Conservation (phyloP, 2,329 filamentous ascomycete species). For the Colletotrichum paranaense region DNA sequence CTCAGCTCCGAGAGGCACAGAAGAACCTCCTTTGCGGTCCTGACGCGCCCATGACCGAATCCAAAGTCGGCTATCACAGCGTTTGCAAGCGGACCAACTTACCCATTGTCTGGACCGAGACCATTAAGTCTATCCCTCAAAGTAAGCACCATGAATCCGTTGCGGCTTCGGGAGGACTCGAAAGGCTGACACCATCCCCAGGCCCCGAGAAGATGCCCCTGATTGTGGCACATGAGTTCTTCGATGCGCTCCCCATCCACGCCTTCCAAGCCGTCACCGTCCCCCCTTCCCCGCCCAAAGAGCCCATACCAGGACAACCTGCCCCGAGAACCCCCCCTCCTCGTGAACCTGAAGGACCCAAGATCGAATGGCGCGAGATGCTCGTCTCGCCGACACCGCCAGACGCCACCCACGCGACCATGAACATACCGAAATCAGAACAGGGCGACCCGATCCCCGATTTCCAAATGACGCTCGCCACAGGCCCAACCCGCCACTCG, state of each 20-base stretch:
- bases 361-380: conserved; percentile 82
- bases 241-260: conserved; percentile 96
- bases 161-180: conserved; percentile 18
- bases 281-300: conserved; percentile 36
- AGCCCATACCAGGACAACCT: background rate
- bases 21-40: conserved; percentile 84
- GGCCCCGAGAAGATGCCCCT: conserved; percentile 82
- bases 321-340: conserved; percentile 56
- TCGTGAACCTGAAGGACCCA: conserved; percentile 52
- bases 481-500: conserved; percentile 82
- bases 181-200: conserved; percentile 41
- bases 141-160: conserved; percentile 54
- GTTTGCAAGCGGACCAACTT: conserved; percentile 79
- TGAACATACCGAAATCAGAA: conserved; percentile 64
- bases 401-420: conserved; percentile 62
- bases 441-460: conserved; percentile 73
- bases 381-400: conserved; percentile 77
- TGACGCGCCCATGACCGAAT: conserved; percentile 74
- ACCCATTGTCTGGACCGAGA: conserved; percentile 91
- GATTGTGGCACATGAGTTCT: conserved; percentile 98
- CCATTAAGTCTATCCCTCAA: conserved; percentile 83
- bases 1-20: conserved; percentile 80
- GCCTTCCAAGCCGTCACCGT: conserved; percentile 82
- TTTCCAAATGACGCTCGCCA: conserved; percentile 86
- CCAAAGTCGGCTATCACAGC: conserved; percentile 78